Conservation (phyloP, 306 rosid genomes). For the Casuarina equisetifolia region DNA sequence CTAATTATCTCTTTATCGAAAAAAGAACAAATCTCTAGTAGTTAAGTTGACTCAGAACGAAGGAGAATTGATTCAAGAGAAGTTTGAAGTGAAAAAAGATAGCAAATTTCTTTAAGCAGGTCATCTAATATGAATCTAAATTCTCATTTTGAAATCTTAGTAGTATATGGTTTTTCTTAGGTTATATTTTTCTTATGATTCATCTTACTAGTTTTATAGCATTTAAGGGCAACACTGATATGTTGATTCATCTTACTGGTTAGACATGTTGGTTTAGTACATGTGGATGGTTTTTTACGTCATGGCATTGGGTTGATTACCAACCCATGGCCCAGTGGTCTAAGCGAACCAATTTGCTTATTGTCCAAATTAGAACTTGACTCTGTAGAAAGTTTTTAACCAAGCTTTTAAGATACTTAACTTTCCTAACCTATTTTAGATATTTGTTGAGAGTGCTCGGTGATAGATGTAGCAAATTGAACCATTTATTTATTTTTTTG, state of each 20-base stretch:
- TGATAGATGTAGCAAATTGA: not conserved
- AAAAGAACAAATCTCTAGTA: conserved; percentile 91
- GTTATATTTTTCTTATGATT: not conserved
- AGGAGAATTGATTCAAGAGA: conserved; percentile 97
- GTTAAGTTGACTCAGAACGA: conserved; percentile 95
- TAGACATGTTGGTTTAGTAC: not conserved
- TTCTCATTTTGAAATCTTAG: conserved; percentile 16
- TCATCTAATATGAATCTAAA: conserved; percentile 17
- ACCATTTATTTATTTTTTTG: no score
- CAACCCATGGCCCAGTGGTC: conserved; percentile 1
- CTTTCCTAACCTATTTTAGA: not conserved
- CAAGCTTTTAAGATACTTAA: not conserved
- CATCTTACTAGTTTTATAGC: not conserved
- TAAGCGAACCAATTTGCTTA: not conserved
- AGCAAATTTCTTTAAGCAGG: conserved; percentile 93
- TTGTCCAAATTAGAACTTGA: not conserved
- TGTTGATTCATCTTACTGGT: not conserved
- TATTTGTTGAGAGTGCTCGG: not conserved
- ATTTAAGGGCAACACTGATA: not conserved
- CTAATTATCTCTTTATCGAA: not conserved
- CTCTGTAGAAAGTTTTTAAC: not conserved
- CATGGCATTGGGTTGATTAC: not conserved
- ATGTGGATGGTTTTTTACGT: not conserved
- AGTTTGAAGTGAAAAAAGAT: conserved; percentile 96
- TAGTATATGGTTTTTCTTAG: not conserved